phyloP scores from a whole-genome alignment of 75 land plant genomes.

The Cunninghamia lanceolata region DNA sequence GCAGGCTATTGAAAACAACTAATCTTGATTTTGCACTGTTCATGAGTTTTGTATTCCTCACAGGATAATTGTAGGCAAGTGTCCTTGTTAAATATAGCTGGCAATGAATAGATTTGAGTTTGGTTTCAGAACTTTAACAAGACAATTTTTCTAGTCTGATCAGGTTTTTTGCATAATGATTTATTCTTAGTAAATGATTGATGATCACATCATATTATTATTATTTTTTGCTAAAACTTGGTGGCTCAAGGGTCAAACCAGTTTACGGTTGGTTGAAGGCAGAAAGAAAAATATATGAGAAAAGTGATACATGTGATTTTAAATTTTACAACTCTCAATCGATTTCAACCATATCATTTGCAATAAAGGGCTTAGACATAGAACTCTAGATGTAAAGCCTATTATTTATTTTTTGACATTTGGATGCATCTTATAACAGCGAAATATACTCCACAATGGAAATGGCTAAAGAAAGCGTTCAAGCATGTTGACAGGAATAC shows the following conservation, averaged over 20 bases:
- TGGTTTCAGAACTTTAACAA: not conserved
- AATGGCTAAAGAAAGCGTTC: slow-evolving; percentile 61
- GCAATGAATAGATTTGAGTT: not conserved
- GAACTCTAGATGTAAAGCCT: not conserved
- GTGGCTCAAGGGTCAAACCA: no score
- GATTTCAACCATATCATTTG: not conserved
- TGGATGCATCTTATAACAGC: slow-evolving; percentile 17
- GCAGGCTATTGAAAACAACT: no score
- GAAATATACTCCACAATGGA: slow-evolving; percentile 53
- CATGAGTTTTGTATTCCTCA: not conserved
- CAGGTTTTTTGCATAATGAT: not conserved
- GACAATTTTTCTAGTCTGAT: not conserved
- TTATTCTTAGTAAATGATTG: not conserved
- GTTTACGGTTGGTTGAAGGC: no score
- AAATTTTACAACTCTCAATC: not conserved
- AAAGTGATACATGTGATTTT: not conserved
- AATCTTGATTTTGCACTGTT: not conserved
- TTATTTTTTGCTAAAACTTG: no score
- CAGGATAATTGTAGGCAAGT: not conserved
- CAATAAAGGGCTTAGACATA: not conserved
- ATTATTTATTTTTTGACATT: not conserved
- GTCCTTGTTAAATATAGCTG: not conserved
- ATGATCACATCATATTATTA: not conserved
- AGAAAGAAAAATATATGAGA: not conserved
- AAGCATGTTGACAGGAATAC: slow-evolving; percentile 64